phyloP scores from a whole-genome alignment of 768 basidiomycete genomes.

The Pleurotus tuber-regium region DNA sequence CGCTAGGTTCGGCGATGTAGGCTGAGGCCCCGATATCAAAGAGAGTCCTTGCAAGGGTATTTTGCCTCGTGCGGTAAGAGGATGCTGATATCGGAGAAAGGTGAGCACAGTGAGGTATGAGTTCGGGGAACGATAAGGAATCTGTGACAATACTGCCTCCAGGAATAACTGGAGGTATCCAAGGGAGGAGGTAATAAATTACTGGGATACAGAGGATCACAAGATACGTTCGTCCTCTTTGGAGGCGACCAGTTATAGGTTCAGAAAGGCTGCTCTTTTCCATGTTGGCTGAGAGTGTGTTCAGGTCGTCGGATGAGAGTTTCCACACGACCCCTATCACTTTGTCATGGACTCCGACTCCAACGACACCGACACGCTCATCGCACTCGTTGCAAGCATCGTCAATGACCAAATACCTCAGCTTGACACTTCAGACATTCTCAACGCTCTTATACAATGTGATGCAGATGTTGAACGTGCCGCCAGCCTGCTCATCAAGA shows the following conservation, averaged over 20 bases:
- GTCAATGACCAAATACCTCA: slow-evolving; percentile 32
- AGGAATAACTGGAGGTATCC: too few relatives aligned
- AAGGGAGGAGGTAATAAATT: not conserved
- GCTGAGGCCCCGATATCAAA: slow-evolving; percentile 52
- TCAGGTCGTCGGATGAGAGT: too few relatives aligned
- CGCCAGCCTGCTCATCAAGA: slow-evolving; percentile 33
- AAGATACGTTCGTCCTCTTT: not conserved
- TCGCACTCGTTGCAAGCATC: slow-evolving; percentile 67
- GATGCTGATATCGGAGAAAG: slow-evolving; percentile 42
- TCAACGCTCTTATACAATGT: slow-evolving; percentile 56
- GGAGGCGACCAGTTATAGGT: not conserved
- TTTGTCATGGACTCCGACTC: slow-evolving; percentile 7
- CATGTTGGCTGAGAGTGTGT: slow-evolving; percentile 7
- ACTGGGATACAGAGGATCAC: not conserved
- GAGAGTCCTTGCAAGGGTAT: slow-evolving; percentile 47
- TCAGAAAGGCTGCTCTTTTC: slow-evolving; percentile 4
- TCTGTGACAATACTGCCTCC: too few relatives aligned
- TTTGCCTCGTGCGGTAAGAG: slow-evolving; percentile 56
- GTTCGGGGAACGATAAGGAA: slow-evolving; percentile 9
- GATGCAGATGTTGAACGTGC: slow-evolving; percentile 58
- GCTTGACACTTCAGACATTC: slow-evolving; percentile 29
- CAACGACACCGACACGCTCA: slow-evolving; percentile 63
- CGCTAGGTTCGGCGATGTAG: slow-evolving; percentile 79
- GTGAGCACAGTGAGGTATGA: slow-evolving; percentile 42
- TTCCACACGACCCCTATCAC: not conserved